Percentiles rank a stretch among this genome's conserved stretches.
phyloP scores from a whole-genome alignment of 2,329 filamentous ascomycete species.

The Penicillium palitans region DNA sequence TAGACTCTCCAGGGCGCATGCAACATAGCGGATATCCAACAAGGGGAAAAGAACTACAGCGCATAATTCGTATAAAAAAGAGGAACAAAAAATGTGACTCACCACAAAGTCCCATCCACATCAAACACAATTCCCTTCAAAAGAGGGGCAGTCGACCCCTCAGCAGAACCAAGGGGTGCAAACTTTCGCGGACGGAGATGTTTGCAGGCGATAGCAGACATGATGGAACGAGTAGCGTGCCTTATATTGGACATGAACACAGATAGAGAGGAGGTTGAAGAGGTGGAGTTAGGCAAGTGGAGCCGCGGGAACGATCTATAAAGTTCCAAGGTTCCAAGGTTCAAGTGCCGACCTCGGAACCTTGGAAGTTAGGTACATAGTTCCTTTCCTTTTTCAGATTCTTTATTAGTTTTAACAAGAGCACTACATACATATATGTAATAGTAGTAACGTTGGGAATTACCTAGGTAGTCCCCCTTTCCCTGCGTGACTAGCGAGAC shows the following conservation, averaged over 20 bases:
- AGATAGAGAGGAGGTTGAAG: neutral
- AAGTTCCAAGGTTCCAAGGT: neutral
- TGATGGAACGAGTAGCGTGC: slow-evolving; percentile 14
- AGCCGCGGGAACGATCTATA: slow-evolving; percentile 5
- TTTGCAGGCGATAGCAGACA: slow-evolving; percentile 25
- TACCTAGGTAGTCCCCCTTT: too few species aligned
- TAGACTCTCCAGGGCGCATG: neutral
- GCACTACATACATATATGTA: too few species aligned
- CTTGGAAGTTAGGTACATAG: neutral
- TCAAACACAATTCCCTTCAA: slow-evolving; percentile 75
- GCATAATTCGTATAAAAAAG: neutral
- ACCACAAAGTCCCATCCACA: slow-evolving; percentile 94
- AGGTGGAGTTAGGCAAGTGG: slow-evolving; percentile 5
- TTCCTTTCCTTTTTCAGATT: too few species aligned
- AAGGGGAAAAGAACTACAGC: neutral
- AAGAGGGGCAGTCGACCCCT: slow-evolving; percentile 38
- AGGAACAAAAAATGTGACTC: slow-evolving; percentile 34
- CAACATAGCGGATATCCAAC: neutral
- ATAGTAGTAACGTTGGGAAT: too few species aligned
- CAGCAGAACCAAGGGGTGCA: slow-evolving; percentile 49
- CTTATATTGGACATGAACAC: neutral
- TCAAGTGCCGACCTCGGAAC: neutral
- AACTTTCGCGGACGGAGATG: slow-evolving; percentile 47
- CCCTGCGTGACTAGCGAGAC: too few species aligned
- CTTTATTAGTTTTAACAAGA: too few species aligned